Conservation (phyloP, 202 grass and related monocot genomes). For the Bolboschoenoplectus hybrid region DNA sequence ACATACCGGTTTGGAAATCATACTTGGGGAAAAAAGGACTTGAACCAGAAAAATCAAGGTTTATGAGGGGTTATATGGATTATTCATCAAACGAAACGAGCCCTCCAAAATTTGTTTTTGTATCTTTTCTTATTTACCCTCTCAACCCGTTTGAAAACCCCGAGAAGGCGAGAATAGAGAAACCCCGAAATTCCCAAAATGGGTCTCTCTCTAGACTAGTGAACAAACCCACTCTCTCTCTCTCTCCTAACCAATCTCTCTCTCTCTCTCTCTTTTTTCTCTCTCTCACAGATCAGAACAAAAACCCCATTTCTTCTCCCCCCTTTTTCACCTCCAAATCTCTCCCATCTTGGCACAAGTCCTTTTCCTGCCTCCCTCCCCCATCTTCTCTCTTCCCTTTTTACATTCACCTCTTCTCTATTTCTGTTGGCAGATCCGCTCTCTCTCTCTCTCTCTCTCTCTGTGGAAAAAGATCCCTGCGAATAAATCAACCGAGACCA, state of each 20-base stretch:
- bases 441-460: not conserved
- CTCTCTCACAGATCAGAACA: constrained; percentile 48
- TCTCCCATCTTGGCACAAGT: constrained; percentile 29
- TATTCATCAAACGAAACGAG: not conserved
- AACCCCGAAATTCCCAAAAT: constrained; percentile 21
- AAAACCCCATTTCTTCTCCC: constrained; percentile 49
- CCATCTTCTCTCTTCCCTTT: constrained; percentile 17
- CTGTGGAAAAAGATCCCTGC: not conserved
- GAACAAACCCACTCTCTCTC: constrained; percentile 36
- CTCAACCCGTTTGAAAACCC: constrained; percentile 44
- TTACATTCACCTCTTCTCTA: constrained; percentile 31
- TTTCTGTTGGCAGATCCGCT: constrained; percentile 45
- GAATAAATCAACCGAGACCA: constrained; percentile 18
- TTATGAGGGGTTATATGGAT: not conserved
- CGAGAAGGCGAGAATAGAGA: constrained; percentile 41
- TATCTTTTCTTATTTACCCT: constrained; percentile 6
- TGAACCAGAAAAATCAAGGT: not conserved
- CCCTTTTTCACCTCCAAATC: constrained; percentile 47
- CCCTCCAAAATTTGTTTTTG: constrained; percentile 31
- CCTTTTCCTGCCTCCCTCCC: constrained; percentile 9
- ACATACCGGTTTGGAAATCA: not conserved
- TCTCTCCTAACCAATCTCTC: constrained; percentile 35
- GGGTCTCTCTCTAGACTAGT: constrained; percentile 27
- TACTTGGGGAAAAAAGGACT: not conserved
- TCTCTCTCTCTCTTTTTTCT: constrained; percentile 16